Conservation (phyloP, 2,329 filamentous ascomycete species). For the Talaromyces atroroseus region DNA sequence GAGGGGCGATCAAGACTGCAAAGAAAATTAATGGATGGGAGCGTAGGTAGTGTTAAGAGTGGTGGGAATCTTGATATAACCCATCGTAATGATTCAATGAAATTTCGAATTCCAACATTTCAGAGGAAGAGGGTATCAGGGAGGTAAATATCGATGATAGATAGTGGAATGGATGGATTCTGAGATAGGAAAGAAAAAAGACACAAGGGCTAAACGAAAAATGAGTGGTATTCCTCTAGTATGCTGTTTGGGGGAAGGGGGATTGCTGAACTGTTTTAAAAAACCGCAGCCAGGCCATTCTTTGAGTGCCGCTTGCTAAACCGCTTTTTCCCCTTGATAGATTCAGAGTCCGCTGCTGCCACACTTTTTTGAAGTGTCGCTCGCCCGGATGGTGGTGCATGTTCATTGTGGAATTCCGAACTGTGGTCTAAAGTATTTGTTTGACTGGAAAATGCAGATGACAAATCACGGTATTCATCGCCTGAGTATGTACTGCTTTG, state of each 20-base stretch:
- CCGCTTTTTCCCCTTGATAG: constrained; percentile 55
- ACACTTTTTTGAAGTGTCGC: constrained; percentile 39
- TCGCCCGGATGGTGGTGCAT: constrained; percentile 38
- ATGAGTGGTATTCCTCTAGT: too few species aligned
- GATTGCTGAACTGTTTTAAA: constrained; percentile 49
- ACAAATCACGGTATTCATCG: constrained; percentile 65
- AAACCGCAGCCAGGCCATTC: constrained; percentile 85
- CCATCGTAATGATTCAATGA: neutral
- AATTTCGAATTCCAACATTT: neutral
- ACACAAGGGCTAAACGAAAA: neutral
- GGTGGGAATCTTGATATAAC: neutral
- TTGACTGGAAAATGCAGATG: constrained; percentile 66
- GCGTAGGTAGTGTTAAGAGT: too few species aligned
- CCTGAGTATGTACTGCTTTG: constrained; percentile 61
- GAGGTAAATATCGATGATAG: neutral
- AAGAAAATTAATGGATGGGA: too few species aligned
- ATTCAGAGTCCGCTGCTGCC: constrained; percentile 43
- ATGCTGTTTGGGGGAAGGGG: too few species aligned
- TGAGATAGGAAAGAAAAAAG: too few species aligned
- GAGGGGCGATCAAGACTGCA: neutral
- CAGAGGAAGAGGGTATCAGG: constrained; percentile 9
- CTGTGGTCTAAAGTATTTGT: constrained; percentile 40
- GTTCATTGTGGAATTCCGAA: constrained; percentile 35
- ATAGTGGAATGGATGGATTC: too few species aligned
- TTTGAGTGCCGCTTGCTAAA: constrained; percentile 94